These are phyloP conservation scores for Tylopilus felleus DNA, from an alignment of 768 basidiomycete genomes.

Conservation along the genomic window DNA sequence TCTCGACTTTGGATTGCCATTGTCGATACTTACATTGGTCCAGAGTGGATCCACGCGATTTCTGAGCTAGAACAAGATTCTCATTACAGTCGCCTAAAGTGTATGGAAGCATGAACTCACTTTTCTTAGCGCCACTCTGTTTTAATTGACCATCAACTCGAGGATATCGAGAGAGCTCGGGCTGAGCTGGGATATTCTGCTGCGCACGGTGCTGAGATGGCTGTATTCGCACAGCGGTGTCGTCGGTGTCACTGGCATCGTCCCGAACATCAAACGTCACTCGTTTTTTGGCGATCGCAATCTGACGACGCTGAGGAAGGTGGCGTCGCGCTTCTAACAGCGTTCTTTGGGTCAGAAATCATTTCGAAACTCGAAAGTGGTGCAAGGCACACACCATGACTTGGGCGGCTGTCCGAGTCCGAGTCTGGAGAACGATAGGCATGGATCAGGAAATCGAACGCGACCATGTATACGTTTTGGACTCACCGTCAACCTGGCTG, in stretches of 20 bases:
- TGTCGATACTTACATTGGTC: constrained; percentile 13
- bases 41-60: background rate
- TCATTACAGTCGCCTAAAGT: background rate
- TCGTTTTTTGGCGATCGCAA: background rate
- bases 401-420: constrained; percentile 7
- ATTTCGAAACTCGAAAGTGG: background rate
- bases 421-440: constrained; percentile 12
- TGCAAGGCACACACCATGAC: background rate
- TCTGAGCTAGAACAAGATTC: constrained; percentile 6
- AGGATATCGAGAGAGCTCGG: background rate
- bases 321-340: constrained; percentile 4
- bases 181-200: background rate
- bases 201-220: constrained; percentile 3
- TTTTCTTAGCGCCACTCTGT: constrained; percentile 1
- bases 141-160: background rate
- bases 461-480: background rate
- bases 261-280: constrained; percentile 16
- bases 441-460: background rate
- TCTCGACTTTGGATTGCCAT: background rate
- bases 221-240: constrained; percentile 10
- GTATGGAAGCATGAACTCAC: background rate
- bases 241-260: constrained; percentile 13
- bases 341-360: background rate
- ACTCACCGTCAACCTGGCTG: constrained; percentile 14
- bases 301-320: background rate